Evolutionary conservation across 2,329 filamentous ascomycete genomes (phyloP), one percentile per base, ranked within the genome.

Genomic region (Raffaelea albimanens): DNA sequence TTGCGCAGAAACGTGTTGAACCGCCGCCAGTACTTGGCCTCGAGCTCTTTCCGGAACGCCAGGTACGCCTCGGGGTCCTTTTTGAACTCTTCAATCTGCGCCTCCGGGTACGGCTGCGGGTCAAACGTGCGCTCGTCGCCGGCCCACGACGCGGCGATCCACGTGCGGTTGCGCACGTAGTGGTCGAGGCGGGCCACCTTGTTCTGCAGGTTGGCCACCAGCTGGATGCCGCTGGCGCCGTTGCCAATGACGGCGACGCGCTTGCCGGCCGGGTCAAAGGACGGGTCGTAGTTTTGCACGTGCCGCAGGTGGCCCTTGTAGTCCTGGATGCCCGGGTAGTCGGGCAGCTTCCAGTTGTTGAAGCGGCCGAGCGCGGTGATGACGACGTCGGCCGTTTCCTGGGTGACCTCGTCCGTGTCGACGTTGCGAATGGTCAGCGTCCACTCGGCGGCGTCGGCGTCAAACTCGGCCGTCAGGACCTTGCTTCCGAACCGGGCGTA

Each of bases 311-410:
- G 56, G 9, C 77, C 78, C 45, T 67, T 59, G 61, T 78, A 83
- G n/a, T 61, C 62, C 2, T 68, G 53, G 0, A 73, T 51, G 0
- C 76, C 78, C 0, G 70, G 66, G 20, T 80, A 69, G 18, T 68
- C 65, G 2, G 77, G 76, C 66, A 70, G 73, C 45, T 66, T 63
- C 61, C 67, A 73, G 51, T 70, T 70, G 54, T 52, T 53, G 76
- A 86, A 83, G 34, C 75, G 70, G 0, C 82, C 83, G 49, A 81
- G 74, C 1, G 80, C 80, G 0, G 76, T 78, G 25, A 86, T 63
- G 1, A 86, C 59, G 46, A 83, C 73, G 52, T 86, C 81, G 34
- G 71, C 67, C 29, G 78, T 70, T 3, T 55, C 66, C 52, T 19
- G 16, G 4, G 65, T 64, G 0, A 61, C 58, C 46, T 70, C 56